phyloP scores from a whole-genome alignment of 176 grass and related monocot genomes.

The Urochloa ruziziensis region DNA sequence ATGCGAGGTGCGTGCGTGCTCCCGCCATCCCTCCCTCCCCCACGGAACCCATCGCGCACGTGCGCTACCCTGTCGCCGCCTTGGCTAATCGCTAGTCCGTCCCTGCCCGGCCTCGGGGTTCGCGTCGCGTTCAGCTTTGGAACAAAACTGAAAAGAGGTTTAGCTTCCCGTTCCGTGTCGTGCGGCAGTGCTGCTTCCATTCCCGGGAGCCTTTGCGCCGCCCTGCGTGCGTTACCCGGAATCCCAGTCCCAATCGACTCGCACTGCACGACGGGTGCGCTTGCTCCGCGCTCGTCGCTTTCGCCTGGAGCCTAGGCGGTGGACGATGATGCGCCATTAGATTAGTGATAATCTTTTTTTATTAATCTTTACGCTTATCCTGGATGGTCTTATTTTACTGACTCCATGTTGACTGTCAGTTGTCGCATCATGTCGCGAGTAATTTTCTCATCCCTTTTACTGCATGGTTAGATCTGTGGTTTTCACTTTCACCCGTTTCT shows the following conservation, averaged over 20 bases:
- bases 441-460: background rate
- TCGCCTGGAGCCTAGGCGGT: background rate
- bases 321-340: background rate
- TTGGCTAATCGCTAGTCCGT: background rate
- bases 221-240: background rate
- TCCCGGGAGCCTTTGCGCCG: background rate
- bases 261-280: background rate
- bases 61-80: background rate
- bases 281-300: constrained; percentile 13
- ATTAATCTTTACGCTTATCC: background rate
- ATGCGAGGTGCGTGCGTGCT: constrained; percentile 44
- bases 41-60: background rate
- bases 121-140: background rate
- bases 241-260: constrained; percentile 9
- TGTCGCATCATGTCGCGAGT: background rate
- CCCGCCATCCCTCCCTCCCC: background rate
- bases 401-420: background rate
- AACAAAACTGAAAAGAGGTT: too few species aligned
- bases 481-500: background rate
- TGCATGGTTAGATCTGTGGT: background rate
- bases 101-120: background rate
- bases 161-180: background rate
- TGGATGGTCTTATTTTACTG: constrained; percentile 9
- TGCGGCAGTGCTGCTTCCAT: background rate
- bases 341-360: background rate